These are phyloP conservation scores for Symbiodinium pilosum DNA, from an alignment of 73 alveolate species.

Conservation along the genomic window DNA sequence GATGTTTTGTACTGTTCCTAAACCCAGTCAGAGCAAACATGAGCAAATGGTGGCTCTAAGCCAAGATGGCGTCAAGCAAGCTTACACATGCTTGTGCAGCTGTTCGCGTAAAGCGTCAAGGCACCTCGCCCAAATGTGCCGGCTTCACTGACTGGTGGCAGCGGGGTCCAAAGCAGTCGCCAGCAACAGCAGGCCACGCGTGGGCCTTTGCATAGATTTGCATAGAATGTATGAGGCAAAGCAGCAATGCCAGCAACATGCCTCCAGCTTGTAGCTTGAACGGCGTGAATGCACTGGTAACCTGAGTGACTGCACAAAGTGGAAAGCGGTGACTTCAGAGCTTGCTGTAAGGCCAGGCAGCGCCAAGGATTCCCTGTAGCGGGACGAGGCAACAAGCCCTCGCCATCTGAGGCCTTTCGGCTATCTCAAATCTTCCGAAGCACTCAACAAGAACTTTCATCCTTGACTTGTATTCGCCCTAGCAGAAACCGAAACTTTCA, in stretches of 20 bases:
- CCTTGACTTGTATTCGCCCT: too few species aligned
- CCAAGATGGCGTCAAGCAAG: too few species aligned
- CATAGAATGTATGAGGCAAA: too few species aligned
- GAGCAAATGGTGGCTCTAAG: too few species aligned
- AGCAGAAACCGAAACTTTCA: too few species aligned
- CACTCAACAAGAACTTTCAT: too few species aligned
- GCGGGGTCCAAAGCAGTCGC: background rate
- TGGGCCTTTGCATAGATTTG: background rate
- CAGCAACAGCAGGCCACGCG: slow-evolving; percentile 3
- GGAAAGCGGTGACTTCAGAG: background rate
- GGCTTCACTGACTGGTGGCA: background rate
- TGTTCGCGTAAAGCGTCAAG: background rate
- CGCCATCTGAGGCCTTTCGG: background rate
- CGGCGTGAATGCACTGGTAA: background rate
- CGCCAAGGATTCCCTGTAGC: slow-evolving; percentile 6
- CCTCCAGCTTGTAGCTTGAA: too few species aligned
- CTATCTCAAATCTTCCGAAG: too few species aligned
- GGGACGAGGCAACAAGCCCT: background rate
- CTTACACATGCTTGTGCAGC: background rate
- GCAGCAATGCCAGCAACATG: too few species aligned
- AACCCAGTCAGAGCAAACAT: too few species aligned
- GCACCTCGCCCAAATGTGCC: slow-evolving; percentile 4
- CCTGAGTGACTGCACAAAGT: background rate
- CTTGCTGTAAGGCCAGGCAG: too few species aligned
- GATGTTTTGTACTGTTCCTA: too few species aligned